Percentiles rank a stretch among this genome's conserved stretches.
These are phyloP conservation scores for Yarrowia divulgata DNA, from an alignment of 805 yeast species.

Conservation along the genomic window DNA sequence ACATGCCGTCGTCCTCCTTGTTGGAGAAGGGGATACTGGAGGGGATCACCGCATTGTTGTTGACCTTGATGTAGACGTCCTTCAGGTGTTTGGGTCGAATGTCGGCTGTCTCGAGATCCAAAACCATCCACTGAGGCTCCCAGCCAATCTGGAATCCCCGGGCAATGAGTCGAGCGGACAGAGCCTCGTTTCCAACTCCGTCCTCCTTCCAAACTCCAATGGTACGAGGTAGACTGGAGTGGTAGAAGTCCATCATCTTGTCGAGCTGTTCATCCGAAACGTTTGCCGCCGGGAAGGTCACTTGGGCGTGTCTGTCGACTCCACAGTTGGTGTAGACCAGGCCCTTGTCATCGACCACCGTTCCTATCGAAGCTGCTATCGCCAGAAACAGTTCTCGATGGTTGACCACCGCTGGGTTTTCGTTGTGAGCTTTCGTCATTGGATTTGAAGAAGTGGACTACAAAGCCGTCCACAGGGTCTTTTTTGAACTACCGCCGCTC, in stretches of 20 bases:
- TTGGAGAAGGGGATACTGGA: constrained; percentile 3
- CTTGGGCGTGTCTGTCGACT: constrained; percentile 7
- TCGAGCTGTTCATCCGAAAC: constrained; percentile 16
- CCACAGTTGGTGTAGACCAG: constrained; percentile 24
- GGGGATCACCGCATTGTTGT: constrained; percentile 12
- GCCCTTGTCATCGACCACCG: constrained; percentile 5
- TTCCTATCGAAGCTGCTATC: constrained; percentile 10
- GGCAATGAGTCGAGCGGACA: background rate
- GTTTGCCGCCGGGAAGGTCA: background rate
- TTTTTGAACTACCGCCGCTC: background rate
- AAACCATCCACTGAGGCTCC: constrained; percentile 30
- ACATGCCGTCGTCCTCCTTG: constrained; percentile 14
- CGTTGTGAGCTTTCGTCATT: background rate
- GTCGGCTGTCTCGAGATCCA: background rate
- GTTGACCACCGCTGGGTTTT: constrained; percentile 19
- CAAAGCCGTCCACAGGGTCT: too few species aligned
- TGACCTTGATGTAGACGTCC: constrained; percentile 8
- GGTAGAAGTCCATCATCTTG: constrained; percentile 28
- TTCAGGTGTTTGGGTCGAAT: background rate
- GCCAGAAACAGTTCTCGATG: constrained; percentile 9
- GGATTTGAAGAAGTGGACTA: background rate
- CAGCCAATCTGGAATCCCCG: constrained; percentile 13
- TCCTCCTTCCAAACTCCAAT: constrained; percentile 23
- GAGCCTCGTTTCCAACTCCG: background rate
- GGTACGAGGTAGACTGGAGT: background rate